phyloP scores from a whole-genome alignment of 2,329 filamentous ascomycete genomes.

The Trichoderma oligosporum region DNA sequence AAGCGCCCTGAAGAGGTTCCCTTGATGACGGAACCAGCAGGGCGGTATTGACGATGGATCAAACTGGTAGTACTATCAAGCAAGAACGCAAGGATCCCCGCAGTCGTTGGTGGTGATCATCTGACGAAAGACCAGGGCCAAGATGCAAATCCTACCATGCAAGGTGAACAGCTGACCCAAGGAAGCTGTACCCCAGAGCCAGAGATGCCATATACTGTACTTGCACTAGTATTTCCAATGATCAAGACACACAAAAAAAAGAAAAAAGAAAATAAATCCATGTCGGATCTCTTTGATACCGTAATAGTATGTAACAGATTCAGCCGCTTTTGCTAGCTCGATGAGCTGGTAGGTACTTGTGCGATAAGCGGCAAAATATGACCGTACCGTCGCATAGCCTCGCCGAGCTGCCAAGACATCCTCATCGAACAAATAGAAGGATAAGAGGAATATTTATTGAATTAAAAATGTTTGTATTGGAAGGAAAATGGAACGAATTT shows the following conservation, averaged over 20 bases:
- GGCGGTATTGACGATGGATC: constrained; percentile 8
- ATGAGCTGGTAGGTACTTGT: neutral
- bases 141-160: constrained; percentile 14
- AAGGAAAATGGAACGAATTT: constrained; percentile 8
- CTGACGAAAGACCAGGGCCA: constrained; percentile 14
- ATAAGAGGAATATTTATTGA: neutral
- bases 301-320: neutral
- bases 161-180: constrained; percentile 12
- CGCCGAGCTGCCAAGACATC: constrained; percentile 4
- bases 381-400: neutral
- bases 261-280: no score
- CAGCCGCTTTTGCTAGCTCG: constrained; percentile 8
- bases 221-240: no score
- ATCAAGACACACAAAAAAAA: no score
- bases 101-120: constrained; percentile 11
- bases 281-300: neutral
- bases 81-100: constrained; percentile 17
- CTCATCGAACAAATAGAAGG: neutral
- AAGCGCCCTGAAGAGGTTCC: neutral
- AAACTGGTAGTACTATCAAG: neutral
- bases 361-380: neutral
- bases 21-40: neutral
- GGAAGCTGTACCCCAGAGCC: constrained; percentile 9
- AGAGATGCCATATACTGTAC: neutral
- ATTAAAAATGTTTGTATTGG: neutral